Percentiles rank a stretch among this genome's conserved stretches.
phyloP scores from a whole-genome alignment of 805 yeast species.

The Wickerhamiella kazuoi region DNA sequence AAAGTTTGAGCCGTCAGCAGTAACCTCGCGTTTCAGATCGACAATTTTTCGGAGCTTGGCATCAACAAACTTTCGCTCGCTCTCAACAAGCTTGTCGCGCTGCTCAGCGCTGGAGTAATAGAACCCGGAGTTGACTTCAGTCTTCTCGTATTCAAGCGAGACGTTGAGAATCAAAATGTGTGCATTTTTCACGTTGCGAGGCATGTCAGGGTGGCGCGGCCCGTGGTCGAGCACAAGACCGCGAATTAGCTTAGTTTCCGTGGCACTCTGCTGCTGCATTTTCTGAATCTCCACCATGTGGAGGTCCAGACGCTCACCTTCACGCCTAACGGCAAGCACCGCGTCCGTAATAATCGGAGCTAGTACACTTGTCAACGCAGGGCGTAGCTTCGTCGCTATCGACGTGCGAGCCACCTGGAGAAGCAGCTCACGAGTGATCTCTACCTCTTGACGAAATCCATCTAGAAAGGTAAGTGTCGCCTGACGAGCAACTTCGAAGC shows the following conservation, averaged over 20 bases:
- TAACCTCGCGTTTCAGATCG: slow-evolving; percentile 82
- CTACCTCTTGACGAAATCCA: slow-evolving; percentile 36
- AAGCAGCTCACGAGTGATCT: slow-evolving; percentile 69
- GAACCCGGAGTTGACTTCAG: slow-evolving; percentile 92
- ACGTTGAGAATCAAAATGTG: slow-evolving; percentile 77
- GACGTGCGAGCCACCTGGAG: slow-evolving; percentile 86
- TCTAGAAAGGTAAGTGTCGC: slow-evolving; percentile 56
- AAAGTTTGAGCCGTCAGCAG: slow-evolving; percentile 62
- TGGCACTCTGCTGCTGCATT: slow-evolving; percentile 83
- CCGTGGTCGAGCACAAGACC: slow-evolving; percentile 96
- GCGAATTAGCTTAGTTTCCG: slow-evolving; percentile 63
- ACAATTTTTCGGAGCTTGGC: slow-evolving; percentile 80
- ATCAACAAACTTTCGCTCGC: slow-evolving; percentile 88
- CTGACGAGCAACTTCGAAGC: slow-evolving; percentile 78
- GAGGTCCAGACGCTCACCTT: slow-evolving; percentile 47
- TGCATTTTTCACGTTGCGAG: slow-evolving; percentile 69
- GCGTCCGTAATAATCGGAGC: slow-evolving; percentile 96
- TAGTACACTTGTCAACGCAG: slow-evolving; percentile 58
- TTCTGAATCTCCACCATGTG: slow-evolving; percentile 98
- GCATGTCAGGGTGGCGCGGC: slow-evolving; percentile 99
- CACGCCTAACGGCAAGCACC: slow-evolving; percentile 52
- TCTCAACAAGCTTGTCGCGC: slow-evolving; percentile 81
- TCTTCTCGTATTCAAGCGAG: slow-evolving; percentile 89
- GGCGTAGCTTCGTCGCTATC: slow-evolving; percentile 66
- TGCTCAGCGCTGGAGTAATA: slow-evolving; percentile 91